A percentile compares a stretch with the other conserved stretches of the same genome.
Conservation (phyloP, 2,329 filamentous ascomycete species). For the Colletotrichum sp. region DNA sequence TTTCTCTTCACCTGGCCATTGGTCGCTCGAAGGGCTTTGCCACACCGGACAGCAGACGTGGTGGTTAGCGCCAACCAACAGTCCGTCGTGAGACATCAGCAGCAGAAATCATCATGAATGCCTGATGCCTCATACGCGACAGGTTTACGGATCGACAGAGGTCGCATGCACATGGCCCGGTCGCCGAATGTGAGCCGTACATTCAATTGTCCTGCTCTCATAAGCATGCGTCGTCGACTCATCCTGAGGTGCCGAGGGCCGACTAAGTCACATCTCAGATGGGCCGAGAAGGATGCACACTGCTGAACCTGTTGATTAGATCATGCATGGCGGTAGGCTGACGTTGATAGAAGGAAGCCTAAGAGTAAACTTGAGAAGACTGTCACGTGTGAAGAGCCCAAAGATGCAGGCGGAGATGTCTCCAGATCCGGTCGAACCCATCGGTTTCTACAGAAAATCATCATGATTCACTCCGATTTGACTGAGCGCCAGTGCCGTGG, state of each 20-base stretch:
- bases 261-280: not conserved
- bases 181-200: not conserved
- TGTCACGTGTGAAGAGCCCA: not conserved
- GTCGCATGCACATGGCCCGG: not conserved
- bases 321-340: not conserved
- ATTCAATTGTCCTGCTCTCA: not conserved
- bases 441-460: not conserved
- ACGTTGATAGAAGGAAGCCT: not conserved
- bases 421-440: not conserved
- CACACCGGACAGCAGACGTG: not conserved
- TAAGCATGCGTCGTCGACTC: not conserved
- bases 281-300: not conserved
- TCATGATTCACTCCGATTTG: not conserved
- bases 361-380: no score
- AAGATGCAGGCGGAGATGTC: not conserved
- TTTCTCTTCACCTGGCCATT: not conserved
- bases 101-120: not conserved
- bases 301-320: not conserved
- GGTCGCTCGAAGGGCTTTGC: not conserved
- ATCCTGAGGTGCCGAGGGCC: not conserved
- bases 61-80: not conserved
- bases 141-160: not conserved
- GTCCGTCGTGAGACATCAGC: not conserved
- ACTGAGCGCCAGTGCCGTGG: not conserved
- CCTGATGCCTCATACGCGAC: not conserved